Base-by-base conservation (phyloP, 768 basidiomycete species). In the Pisolithus tinctorius region DNA sequence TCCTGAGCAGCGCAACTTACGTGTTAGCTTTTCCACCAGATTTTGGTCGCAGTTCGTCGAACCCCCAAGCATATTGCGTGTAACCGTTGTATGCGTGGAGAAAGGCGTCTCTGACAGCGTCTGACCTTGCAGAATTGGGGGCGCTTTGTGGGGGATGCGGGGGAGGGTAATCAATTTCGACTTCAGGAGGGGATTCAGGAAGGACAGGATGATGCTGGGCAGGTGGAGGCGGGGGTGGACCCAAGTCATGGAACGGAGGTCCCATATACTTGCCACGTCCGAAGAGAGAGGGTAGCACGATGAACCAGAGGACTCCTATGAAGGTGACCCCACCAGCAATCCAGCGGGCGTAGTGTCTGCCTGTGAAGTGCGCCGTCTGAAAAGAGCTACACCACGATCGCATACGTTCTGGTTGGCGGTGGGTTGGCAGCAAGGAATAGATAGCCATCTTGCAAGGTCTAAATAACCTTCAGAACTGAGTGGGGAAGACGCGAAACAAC, bases 31-130 rank as follows among this genome's bases (percentile, higher is more conserved):
- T 65, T 2, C 58, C 59, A 7, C 77, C 81, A 6, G 71, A 66
- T 3, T 78, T 49, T 0, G 81, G 70, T 23, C 63, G 58, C 16
- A 84, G 63, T 59, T 85, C 82, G 57, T 85, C 83, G 36, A 69
- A 67, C 4, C 78, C 74, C 41, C 71, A 75, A 3, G 81, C 81
- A 59, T 72, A 63, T 20, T 58, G 58, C 56, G 70, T 65, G 61
- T 84, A 85, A 1, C 77, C 78, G n/a, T 56, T 57, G 61, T 78
- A 80, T 4, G 81, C 79, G 64, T 80, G 76, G n/a, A 74, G 55
- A 63, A 79, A 85, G 0, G 80, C 77, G 14, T 71, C 63, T 55
- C 73, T 69, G 9, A 85, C 80, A 52, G 75, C 63, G 16, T 71
- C 66, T 45, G 78, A 75, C 26, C 79, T 65, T 6, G 53, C 17